These are phyloP conservation scores for Ophiostoma montium DNA, from an alignment of 2,329 filamentous ascomycete species.

Conservation along the genomic window DNA sequence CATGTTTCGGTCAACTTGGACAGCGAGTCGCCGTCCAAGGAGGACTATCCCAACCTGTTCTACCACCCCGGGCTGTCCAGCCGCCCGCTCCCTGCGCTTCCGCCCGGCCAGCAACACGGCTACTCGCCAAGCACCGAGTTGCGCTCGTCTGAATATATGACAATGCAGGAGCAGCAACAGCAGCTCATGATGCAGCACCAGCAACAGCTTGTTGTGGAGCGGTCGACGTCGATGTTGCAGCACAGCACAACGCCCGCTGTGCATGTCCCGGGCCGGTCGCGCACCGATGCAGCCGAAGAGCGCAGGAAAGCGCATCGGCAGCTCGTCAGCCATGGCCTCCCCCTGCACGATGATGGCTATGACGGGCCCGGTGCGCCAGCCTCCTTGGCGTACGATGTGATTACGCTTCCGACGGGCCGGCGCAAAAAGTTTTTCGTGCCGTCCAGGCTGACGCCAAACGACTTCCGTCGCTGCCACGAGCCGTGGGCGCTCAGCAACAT, in stretches of 20 bases:
- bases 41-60: constrained; percentile 79
- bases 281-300: constrained; percentile 79
- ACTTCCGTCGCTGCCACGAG: constrained; percentile 74
- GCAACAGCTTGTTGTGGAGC: constrained; percentile 38
- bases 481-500: constrained; percentile 92
- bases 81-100: constrained; percentile 50
- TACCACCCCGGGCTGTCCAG: constrained; percentile 71
- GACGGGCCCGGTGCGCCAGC: constrained; percentile 38
- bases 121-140: constrained; percentile 36
- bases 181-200: constrained; percentile 32
- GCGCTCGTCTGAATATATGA: constrained; percentile 25
- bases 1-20: constrained; percentile 41
- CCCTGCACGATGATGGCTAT: constrained; percentile 38
- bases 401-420: constrained; percentile 60
- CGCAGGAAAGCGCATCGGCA: constrained; percentile 40
- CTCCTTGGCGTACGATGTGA: constrained; percentile 60
- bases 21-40: constrained; percentile 52
- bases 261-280: constrained; percentile 73
- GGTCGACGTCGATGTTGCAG: constrained; percentile 71
- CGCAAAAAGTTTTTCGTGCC: constrained; percentile 78
- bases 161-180: constrained; percentile 30
- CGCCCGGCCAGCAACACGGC: constrained; percentile 39
- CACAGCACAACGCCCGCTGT: constrained; percentile 70
- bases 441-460: constrained; percentile 62
- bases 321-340: constrained; percentile 30